Percentiles rank a stretch among this genome's conserved stretches.
These are phyloP conservation scores for Strobilomyces echinocephalus DNA, from an alignment of 768 basidiomycete species.

Conservation along the genomic window DNA sequence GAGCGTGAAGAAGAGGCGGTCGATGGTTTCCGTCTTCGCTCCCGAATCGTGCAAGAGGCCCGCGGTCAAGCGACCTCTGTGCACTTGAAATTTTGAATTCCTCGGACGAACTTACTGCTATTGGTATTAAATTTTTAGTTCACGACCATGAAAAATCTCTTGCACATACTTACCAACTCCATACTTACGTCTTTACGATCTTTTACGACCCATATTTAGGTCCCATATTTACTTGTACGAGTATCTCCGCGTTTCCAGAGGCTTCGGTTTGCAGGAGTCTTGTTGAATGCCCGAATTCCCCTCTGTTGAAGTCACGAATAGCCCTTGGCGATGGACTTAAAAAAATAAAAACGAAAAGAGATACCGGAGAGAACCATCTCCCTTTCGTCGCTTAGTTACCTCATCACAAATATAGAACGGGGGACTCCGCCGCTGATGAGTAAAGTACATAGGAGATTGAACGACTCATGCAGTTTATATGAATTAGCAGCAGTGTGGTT, in stretches of 20 bases:
- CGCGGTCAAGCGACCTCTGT: conserved; percentile 17
- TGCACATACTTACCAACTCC: background rate
- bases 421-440: background rate
- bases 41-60: conserved; percentile 7
- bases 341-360: no score
- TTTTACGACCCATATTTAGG: background rate
- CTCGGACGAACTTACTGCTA: background rate
- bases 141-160: background rate
- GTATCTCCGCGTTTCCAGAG: background rate
- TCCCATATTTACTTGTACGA: background rate
- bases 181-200: background rate
- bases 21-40: conserved; percentile 4
- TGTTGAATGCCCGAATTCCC: background rate
- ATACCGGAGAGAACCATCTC: background rate
- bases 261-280: background rate
- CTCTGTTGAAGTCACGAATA: background rate
- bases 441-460: background rate
- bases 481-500: background rate
- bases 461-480: background rate
- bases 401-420: no score
- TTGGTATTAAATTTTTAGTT: background rate
- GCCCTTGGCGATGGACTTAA: no score
- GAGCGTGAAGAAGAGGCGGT: conserved; percentile 4
- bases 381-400: background rate
- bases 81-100: conserved; percentile 12